Evolutionary conservation across 441 rosid genomes (phyloP).

Genomic region (Brassica balearica): DNA sequence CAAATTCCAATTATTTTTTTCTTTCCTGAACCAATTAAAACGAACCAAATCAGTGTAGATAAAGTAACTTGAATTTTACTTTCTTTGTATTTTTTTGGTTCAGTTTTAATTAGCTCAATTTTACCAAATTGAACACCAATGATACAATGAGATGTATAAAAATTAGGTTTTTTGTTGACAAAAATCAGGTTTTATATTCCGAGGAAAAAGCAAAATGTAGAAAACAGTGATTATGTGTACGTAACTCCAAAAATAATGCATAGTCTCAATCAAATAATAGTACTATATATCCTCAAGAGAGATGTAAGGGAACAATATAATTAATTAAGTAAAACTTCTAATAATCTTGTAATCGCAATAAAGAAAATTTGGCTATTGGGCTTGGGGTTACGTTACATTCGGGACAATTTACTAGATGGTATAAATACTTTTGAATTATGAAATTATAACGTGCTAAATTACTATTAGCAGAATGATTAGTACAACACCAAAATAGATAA

Average conservation of each 20-base stretch:
- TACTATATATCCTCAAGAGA: constrained; percentile 9
- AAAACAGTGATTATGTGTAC: constrained; percentile 33
- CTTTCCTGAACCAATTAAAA: no score
- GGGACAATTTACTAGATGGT: neutral
- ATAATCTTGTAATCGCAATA: neutral
- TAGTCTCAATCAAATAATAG: constrained; percentile 32
- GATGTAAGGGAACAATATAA: neutral
- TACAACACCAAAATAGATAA: neutral
- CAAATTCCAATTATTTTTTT: no score
- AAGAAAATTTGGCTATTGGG: no score
- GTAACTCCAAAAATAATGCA: constrained; percentile 44
- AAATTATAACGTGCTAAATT: neutral
- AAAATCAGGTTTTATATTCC: constrained; percentile 3
- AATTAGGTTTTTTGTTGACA: neutral
- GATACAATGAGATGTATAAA: constrained; percentile 27
- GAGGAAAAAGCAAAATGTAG: constrained; percentile 29
- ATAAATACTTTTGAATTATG: no score
- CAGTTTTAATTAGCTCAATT: no score
- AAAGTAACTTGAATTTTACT: no score
- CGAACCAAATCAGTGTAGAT: no score
- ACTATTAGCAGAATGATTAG: neutral
- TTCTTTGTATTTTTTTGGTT: no score
- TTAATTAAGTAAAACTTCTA: neutral
- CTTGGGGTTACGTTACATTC: no score
- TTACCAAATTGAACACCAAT: no score